These are phyloP conservation scores for Penicillium sp. DNA, from an alignment of 2,329 filamentous ascomycete species.

Conservation along the genomic window DNA sequence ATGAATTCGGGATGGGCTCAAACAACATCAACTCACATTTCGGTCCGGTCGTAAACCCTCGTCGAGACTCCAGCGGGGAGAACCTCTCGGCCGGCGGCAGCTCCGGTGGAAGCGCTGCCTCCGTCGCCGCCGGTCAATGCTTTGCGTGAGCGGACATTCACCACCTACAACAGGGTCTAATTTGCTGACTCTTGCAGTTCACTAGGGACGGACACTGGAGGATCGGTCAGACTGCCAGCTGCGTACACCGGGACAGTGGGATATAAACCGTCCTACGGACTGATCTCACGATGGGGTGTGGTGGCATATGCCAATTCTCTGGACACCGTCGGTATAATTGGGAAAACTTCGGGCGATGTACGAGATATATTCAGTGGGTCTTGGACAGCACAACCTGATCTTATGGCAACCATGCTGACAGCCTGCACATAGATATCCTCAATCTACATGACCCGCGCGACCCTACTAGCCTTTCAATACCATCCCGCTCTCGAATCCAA, in stretches of 20 bases:
- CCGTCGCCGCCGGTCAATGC: conserved; percentile 64
- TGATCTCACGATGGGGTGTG: conserved; percentile 80
- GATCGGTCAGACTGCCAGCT: conserved; percentile 80
- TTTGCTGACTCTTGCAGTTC: conserved; percentile 49
- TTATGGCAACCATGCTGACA: conserved; percentile 13
- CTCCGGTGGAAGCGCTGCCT: conserved; percentile 88
- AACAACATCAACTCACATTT: conserved; percentile 67
- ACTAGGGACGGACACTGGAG: conserved; percentile 89
- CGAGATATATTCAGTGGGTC: conserved; percentile 49
- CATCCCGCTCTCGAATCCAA: conserved; percentile 52
- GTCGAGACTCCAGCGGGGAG: conserved; percentile 37
- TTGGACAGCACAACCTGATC: too few relatives aligned
- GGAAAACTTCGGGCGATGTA: conserved; percentile 52
- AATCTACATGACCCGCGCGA: conserved; percentile 65
- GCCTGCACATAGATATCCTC: conserved; percentile 47
- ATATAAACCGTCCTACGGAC: conserved; percentile 88
- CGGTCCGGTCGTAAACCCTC: conserved; percentile 59
- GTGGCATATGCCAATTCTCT: conserved; percentile 89
- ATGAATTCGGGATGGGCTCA: conserved; percentile 95
- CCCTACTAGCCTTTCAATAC: conserved; percentile 64
- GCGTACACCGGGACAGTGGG: conserved; percentile 80
- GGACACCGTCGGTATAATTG: conserved; percentile 80
- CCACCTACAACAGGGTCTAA: neutral
- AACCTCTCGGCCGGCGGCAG: conserved; percentile 74
- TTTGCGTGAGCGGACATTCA: conserved; percentile 48